These are phyloP conservation scores for Ophiocordyceps camponoti-rufipedis DNA, from an alignment of 2,329 filamentous ascomycete genomes.

Conservation along the genomic window DNA sequence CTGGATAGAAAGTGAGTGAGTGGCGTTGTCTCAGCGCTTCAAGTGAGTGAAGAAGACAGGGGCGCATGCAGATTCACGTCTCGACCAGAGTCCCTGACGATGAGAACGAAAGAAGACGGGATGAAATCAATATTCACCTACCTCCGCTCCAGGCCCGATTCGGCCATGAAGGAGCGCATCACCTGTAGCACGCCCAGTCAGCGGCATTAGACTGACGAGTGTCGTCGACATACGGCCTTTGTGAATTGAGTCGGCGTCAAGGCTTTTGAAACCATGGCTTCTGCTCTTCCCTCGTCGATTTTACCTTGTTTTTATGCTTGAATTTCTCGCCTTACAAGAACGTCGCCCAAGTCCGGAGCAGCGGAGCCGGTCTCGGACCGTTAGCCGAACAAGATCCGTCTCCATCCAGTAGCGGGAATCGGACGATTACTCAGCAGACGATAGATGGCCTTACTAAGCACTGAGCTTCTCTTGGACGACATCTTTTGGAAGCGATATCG, in stretches of 20 bases:
- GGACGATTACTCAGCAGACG: too few species aligned
- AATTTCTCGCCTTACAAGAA: not conserved
- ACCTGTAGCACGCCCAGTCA: constrained; percentile 33
- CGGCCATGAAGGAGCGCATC: constrained; percentile 66
- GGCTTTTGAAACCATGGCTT: not conserved
- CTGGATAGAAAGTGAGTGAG: not conserved
- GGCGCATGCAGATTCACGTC: not conserved
- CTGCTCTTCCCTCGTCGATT: not conserved
- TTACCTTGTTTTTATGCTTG: not conserved
- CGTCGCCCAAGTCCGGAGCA: not conserved
- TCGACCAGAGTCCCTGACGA: not conserved
- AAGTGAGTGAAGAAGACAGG: not conserved
- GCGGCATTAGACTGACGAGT: not conserved
- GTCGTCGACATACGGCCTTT: constrained; percentile 10
- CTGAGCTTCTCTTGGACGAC: too few species aligned
- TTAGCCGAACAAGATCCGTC: not conserved
- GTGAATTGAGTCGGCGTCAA: constrained; percentile 14
- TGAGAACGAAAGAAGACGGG: not conserved
- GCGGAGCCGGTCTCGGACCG: not conserved
- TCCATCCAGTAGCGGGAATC: too few species aligned
- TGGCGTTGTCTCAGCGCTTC: not conserved
- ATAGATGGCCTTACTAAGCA: too few species aligned
- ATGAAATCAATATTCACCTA: constrained; percentile 34
- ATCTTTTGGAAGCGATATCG: constrained; percentile 4
- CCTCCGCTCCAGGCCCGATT: constrained; percentile 81